phyloP scores from a whole-genome alignment of 78 protist species.

The Dictyostelium intermedium region DNA sequence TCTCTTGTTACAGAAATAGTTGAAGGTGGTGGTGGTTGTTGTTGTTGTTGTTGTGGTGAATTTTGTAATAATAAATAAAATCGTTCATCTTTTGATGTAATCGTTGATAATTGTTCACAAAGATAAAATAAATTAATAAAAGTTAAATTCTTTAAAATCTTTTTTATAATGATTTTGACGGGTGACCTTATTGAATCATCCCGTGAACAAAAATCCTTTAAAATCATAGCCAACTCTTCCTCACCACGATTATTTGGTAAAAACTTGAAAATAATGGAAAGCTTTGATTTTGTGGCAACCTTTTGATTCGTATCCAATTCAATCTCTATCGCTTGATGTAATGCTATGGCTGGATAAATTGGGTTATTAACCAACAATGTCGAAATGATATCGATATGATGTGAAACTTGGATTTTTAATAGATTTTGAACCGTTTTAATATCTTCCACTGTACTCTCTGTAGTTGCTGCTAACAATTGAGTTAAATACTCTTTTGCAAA shows the following conservation, averaged over 20 bases:
- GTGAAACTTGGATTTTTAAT: conserved; percentile 21
- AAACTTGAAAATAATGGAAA: conserved; percentile 2
- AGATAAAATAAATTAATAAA: conserved; percentile 2
- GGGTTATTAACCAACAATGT: conserved; percentile 31
- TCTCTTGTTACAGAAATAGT: not conserved
- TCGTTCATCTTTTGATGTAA: conserved; percentile 10
- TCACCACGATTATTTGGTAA: conserved; percentile 29
- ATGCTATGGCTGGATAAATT: conserved; percentile 34
- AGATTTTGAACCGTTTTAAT: conserved; percentile 41
- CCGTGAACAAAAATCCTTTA: conserved; percentile 23
- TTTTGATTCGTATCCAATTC: conserved; percentile 24
- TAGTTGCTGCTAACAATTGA: not conserved
- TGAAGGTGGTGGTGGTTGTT: not conserved
- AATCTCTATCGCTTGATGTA: conserved; percentile 52
- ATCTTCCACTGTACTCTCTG: conserved; percentile 35
- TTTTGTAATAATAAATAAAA: not conserved
- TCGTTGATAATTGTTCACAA: conserved; percentile 25
- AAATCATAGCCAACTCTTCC: conserved; percentile 48
- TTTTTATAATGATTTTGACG: conserved; percentile 1
- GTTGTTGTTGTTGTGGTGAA: not conserved
- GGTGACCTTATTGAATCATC: conserved; percentile 25
- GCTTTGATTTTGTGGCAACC: conserved; percentile 14
- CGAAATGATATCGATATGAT: conserved; percentile 33
- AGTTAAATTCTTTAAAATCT: conserved; percentile 20
- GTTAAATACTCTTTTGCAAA: conserved; percentile 47